Percentiles rank a stretch among this genome's conserved stretches.
Evolutionary conservation across 257 asterid genomes (phyloP).

Genomic region (Solanum chaucha): DNA sequence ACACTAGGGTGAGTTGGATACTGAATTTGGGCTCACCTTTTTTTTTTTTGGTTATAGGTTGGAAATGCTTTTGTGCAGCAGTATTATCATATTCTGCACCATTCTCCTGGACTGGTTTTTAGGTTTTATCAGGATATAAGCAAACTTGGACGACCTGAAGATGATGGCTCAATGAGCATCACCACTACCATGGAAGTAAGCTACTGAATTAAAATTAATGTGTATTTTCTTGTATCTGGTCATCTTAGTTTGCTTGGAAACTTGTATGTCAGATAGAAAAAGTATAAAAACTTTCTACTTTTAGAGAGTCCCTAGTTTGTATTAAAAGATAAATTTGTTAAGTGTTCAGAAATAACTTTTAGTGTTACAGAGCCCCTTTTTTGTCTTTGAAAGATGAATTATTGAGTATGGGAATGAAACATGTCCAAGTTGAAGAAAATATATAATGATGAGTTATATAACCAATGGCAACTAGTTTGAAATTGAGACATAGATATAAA

Average conservation of each 20-base stretch:
- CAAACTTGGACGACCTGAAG: constrained; percentile 79
- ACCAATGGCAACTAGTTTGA: neutral
- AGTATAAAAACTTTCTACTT: neutral
- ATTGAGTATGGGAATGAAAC: neutral
- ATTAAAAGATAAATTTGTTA: neutral
- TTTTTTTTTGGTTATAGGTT: constrained; percentile 30
- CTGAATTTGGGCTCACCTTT: neutral
- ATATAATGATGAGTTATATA: neutral
- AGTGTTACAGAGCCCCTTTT: neutral
- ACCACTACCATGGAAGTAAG: constrained; percentile 84
- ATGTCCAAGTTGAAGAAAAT: neutral
- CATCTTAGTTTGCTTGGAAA: neutral
- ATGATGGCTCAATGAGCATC: constrained; percentile 62
- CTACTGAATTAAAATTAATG: neutral
- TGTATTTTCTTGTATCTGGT: neutral
- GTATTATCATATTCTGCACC: constrained; percentile 76
- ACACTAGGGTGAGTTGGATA: neutral
- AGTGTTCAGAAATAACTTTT: neutral
- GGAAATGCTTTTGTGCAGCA: constrained; percentile 88
- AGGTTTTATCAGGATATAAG: constrained; percentile 80
- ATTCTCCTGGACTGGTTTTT: constrained; percentile 62
- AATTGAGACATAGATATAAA: neutral
- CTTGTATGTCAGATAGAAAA: neutral
- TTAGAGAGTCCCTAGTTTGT: neutral
- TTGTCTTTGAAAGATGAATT: neutral